Base-by-base conservation (phyloP, 129 eudicot genomes). In the Lactuca saligna region DNA sequence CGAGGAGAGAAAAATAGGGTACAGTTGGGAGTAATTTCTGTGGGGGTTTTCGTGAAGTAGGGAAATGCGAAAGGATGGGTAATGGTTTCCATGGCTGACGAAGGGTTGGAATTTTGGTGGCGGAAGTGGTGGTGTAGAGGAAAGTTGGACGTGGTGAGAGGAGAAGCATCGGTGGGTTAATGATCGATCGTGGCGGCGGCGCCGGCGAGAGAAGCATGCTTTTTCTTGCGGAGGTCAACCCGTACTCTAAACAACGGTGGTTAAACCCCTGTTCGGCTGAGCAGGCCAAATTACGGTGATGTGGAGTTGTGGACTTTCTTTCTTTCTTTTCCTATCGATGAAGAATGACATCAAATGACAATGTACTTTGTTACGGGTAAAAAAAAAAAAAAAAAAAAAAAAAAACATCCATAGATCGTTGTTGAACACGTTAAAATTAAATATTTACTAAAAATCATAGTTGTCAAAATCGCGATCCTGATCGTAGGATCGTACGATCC, bases 171-270 rank as follows among this genome's bases (percentile, higher is more conserved):
- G 53, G 73, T 5, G 64, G 14, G 4, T 5, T 63, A 61, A 83
- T 35, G 65, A 53, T 17, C 75, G 64, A 3, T 50, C 69, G 56
- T 25, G 73, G 54, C 29, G 75, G 78, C 49, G 79, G 74, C 73
- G 80, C 80, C 74, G 80, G 74, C 54, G 76, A 68, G 79, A 73
- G 17, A 0, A 20, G 51, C 49, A 75, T 75, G 74, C 7, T 38
- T 46, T 42, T 32, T 12, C 46, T 48, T 59, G 79, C 78, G 51
- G 72, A 13, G 12, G 73, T 65, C 73, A 69, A 57, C 34, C 25
- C 39, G 17, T 0, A 15, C 1, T 25, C 25, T 12, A 25, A 29
- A 42, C n/a, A 62, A 32, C 6, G 57, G 71, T 54, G 63, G 51
- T 29, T 65, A 37, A 72, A 72, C 71, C 31, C 31, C 56, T 51